A percentile compares a stretch with the other conserved stretches of the same genome.
phyloP scores from a whole-genome alignment of 768 basidiomycete genomes.

The Pleurotus platypus region DNA sequence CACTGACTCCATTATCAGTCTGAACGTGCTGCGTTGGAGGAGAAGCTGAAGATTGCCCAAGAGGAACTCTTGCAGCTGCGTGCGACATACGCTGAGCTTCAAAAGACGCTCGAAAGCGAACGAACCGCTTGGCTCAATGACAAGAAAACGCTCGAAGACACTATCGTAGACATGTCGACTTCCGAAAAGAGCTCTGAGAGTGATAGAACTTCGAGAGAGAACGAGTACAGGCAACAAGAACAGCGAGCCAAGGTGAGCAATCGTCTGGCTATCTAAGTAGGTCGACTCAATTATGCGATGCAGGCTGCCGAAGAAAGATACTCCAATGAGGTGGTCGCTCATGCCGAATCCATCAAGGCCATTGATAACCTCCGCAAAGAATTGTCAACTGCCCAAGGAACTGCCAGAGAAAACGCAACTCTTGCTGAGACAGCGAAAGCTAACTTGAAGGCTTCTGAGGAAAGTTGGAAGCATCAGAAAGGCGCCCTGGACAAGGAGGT shows the following conservation, averaged over 20 bases:
- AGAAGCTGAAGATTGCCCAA: slow-evolving; percentile 51
- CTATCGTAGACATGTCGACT: slow-evolving; percentile 75
- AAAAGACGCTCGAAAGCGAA: slow-evolving; percentile 65
- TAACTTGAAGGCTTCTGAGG: slow-evolving; percentile 67
- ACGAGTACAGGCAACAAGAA: slow-evolving; percentile 62
- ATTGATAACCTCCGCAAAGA: slow-evolving; percentile 65
- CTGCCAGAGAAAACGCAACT: slow-evolving; percentile 55
- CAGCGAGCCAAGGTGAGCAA: slow-evolving; percentile 60
- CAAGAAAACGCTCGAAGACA: slow-evolving; percentile 79
- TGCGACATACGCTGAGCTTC: slow-evolving; percentile 51
- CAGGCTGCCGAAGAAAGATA: slow-evolving; percentile 80
- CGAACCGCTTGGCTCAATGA: slow-evolving; percentile 70
- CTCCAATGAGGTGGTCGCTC: slow-evolving; percentile 75
- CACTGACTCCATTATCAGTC: slow-evolving; percentile 37
- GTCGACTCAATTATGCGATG: neutral
- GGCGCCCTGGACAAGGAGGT: slow-evolving; percentile 77
- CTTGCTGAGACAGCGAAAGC: slow-evolving; percentile 72
- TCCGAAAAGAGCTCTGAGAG: slow-evolving; percentile 67
- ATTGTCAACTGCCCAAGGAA: slow-evolving; percentile 44
- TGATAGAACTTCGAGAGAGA: slow-evolving; percentile 60
- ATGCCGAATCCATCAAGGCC: slow-evolving; percentile 80
- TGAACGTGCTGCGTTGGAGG: slow-evolving; percentile 59
- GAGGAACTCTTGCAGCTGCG: slow-evolving; percentile 49
- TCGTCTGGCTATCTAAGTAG: neutral
- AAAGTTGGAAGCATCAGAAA: slow-evolving; percentile 79